Evolutionary conservation across 2,329 filamentous ascomycete species (phyloP), one percentile per base, ranked within the genome.

Genomic region (Calonectria henricotiae): DNA sequence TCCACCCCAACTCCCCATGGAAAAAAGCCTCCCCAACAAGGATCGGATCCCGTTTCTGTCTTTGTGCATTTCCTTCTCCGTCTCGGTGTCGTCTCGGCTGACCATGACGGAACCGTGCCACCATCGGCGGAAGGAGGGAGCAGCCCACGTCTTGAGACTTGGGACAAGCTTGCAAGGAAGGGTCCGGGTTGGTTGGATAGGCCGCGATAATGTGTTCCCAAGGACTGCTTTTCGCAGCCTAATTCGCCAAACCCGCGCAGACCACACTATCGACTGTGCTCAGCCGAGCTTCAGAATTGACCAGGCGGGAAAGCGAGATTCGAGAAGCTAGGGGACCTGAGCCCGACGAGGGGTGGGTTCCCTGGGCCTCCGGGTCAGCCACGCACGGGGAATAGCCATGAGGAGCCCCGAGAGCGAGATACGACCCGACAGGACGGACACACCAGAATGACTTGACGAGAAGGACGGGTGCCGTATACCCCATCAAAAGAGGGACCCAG

Each of bases 331-430:
- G 43, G 23, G 60, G 60, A 64, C 51, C 51, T 55, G 17, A 55
- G 35, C 30, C 51, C 51, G 51, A 32, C 51, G 32, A 39, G 23
- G 51, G 32, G 32, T 61, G 44, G 55, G 44, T 37, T 37, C 39
- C 51, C 35, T 58, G 35, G 51, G 20, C 32, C 51, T 30, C n/a
- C 35, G 35, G 51, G n/a, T 37, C 51, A 67, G 66, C 69, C 61
- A 67, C 64, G 58, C 32, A 70, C 74, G 73, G 74, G 74, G 74
- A 76, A 70, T 74, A 30, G n/a, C 69, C 39, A 47, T 69, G 67
- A 73, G 68, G 67, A 76, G 73, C 75, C 75, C 70, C 75, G 71
- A 71, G 68, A 67, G n/a, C 58, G 69, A 69, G 69, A 75, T 73
- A 62, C 65, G 69, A 71, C 71, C 67, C 67, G 67, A 69, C 67